Percentiles rank a stretch among this genome's conserved stretches.
phyloP scores from a whole-genome alignment of 1,139 yeast genomes.

The Taphrina confusa region DNA sequence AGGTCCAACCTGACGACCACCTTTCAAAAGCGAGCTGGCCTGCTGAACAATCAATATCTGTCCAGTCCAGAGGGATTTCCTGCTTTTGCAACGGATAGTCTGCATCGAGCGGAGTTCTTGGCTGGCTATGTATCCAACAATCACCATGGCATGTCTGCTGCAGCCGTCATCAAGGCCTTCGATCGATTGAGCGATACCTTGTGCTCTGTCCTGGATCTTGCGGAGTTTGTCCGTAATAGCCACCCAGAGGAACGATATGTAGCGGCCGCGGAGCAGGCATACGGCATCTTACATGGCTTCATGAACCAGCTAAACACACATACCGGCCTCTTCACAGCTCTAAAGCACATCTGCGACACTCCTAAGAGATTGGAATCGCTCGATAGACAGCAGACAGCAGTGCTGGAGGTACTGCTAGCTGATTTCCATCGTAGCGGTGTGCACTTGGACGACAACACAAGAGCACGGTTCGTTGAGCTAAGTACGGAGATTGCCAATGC shows the following conservation, averaged over 20 bases:
- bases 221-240: conserved; percentile 80
- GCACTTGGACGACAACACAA: conserved; percentile 65
- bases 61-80: conserved; percentile 69
- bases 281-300: conserved; percentile 84
- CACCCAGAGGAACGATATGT: conserved; percentile 77
- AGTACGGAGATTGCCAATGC: conserved; percentile 78
- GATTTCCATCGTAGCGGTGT: conserved; percentile 93
- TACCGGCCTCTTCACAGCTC: conserved; percentile 59
- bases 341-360: conserved; percentile 59
- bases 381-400: conserved; percentile 72
- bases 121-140: conserved; percentile 56
- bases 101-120: conserved; percentile 62
- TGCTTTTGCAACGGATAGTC: conserved; percentile 65
- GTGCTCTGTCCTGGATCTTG: conserved; percentile 90
- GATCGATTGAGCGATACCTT: conserved; percentile 85
- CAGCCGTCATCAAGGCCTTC: conserved; percentile 61
- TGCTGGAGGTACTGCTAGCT: conserved; percentile 73
- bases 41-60: conserved; percentile 71
- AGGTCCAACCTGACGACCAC: conserved; percentile 7
- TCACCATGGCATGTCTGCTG: conserved; percentile 53
- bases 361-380: conserved; percentile 50
- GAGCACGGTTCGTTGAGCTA: conserved; percentile 70
- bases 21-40: conserved; percentile 53
- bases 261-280: conserved; percentile 82
- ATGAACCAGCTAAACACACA: conserved; percentile 92